Evolutionary conservation across 1,139 yeast species (phyloP).

Genomic region (Protomyces arabidopsidicola): DNA sequence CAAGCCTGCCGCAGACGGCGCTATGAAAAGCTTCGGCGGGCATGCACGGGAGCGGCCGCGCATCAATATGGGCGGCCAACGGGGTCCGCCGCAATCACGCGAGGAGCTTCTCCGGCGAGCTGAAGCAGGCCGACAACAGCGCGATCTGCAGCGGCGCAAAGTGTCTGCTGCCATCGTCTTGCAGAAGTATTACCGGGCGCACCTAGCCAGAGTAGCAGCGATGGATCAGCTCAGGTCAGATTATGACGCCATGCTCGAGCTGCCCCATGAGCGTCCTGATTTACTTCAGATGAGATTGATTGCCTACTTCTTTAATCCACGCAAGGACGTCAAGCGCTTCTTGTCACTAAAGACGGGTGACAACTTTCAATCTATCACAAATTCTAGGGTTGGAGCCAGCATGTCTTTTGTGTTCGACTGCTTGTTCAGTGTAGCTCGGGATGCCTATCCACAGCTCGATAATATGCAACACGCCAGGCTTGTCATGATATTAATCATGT

Average conservation of each 20-base stretch:
- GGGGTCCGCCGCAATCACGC: neutral
- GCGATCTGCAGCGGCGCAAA: conserved; percentile 16
- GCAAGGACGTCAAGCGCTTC: neutral
- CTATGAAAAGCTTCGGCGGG: conserved; percentile 27
- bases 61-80: conserved; percentile 27
- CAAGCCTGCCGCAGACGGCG: too few species aligned
- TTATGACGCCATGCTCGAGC: neutral
- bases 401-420: too few species aligned
- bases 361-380: too few species aligned
- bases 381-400: too few species aligned
- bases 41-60: conserved; percentile 19
- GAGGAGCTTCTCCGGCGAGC: conserved; percentile 22
- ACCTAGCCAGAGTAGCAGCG: neutral
- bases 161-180: conserved; percentile 9
- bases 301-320: conserved; percentile 2
- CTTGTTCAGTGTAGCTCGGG: too few species aligned
- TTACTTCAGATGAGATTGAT: neutral
- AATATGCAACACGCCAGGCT: too few species aligned
- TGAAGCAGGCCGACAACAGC: conserved; percentile 14
- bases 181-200: conserved; percentile 4
- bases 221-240: conserved; percentile 4
- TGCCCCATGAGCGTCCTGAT: neutral
- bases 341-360: neutral
- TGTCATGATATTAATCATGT: too few species aligned
- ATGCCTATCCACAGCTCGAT: too few species aligned